Conservation (phyloP, 1,284 basidiomycete genomes). For the Inonotus obliquus region DNA sequence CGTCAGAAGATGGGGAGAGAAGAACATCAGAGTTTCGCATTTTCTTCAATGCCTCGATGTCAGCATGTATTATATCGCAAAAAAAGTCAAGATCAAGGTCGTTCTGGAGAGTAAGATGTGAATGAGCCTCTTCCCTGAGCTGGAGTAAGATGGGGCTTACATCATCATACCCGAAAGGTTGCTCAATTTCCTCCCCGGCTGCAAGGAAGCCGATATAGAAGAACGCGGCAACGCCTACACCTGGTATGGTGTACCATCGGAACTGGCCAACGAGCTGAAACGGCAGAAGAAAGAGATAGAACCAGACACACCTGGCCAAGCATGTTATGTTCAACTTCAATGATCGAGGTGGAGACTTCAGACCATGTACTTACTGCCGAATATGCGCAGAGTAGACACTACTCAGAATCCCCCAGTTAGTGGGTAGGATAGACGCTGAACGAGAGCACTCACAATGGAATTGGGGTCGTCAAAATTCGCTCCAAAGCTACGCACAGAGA, state of each 20-base stretch:
- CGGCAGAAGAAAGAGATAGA: constrained; percentile 64
- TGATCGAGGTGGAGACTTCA: background rate
- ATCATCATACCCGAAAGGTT: constrained; percentile 64
- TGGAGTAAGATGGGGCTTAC: constrained; percentile 27
- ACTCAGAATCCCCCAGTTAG: background rate
- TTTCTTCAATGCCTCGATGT: constrained; percentile 46
- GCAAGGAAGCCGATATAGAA: constrained; percentile 64
- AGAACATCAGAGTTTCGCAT: constrained; percentile 46
- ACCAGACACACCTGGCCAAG: constrained; percentile 52
- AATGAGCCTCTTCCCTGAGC: background rate
- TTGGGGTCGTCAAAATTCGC: constrained; percentile 54
- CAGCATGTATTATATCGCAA: constrained; percentile 50
- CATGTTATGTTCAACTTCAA: background rate
- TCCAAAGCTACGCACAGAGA: constrained; percentile 40
- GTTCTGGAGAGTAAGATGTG: constrained; percentile 34
- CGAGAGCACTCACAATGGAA: constrained; percentile 51
- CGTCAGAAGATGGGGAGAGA: constrained; percentile 23
- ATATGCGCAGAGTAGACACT: constrained; percentile 63
- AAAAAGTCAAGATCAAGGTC: constrained; percentile 62
- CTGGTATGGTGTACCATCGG: constrained; percentile 54
- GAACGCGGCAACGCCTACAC: constrained; percentile 56
- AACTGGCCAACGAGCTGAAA: constrained; percentile 60
- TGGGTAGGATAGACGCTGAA: background rate
- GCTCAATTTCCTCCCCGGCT: constrained; percentile 64
- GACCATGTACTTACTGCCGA: constrained; percentile 30